Conservation (phyloP, 306 rosid genomes). For the Abrus pulchellus region DNA sequence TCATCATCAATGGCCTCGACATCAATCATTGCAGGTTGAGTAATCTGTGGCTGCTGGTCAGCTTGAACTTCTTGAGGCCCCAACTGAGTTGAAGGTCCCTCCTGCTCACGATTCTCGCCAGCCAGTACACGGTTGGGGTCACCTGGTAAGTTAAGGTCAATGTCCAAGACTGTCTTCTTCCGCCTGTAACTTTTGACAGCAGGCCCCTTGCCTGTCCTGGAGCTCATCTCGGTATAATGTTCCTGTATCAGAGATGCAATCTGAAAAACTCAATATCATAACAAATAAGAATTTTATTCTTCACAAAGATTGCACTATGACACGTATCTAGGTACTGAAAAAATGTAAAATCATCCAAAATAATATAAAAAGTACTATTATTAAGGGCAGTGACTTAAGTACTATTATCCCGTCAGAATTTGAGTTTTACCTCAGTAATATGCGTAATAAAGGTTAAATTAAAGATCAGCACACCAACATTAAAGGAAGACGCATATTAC, state of each 20-base stretch:
- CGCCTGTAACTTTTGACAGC: constrained; percentile 49
- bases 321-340: background rate
- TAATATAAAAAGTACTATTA: no score
- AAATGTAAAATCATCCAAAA: background rate
- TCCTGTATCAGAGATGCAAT: constrained; percentile 31
- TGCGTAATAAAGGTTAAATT: no score
- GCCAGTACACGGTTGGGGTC: constrained; percentile 47
- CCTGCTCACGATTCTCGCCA: constrained; percentile 55
- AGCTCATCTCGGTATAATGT: constrained; percentile 40
- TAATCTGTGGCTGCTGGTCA: constrained; percentile 42
- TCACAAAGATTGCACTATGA: background rate
- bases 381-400: no score
- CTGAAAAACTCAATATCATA: constrained; percentile 24
- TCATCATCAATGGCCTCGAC: constrained; percentile 94
- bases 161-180: constrained; percentile 53
- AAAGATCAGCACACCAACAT: no score
- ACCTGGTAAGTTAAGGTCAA: constrained; percentile 54
- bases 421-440: no score
- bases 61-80: constrained; percentile 46
- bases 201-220: constrained; percentile 44
- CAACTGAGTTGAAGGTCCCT: constrained; percentile 49
- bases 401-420: no score
- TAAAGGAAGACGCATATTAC: no score
- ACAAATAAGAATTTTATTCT: background rate
- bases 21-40: constrained; percentile 65